A percentile compares a stretch with the other conserved stretches of the same genome.
Evolutionary conservation across 805 yeast species (phyloP).

Genomic region (Dipodascopsis tothii): DNA sequence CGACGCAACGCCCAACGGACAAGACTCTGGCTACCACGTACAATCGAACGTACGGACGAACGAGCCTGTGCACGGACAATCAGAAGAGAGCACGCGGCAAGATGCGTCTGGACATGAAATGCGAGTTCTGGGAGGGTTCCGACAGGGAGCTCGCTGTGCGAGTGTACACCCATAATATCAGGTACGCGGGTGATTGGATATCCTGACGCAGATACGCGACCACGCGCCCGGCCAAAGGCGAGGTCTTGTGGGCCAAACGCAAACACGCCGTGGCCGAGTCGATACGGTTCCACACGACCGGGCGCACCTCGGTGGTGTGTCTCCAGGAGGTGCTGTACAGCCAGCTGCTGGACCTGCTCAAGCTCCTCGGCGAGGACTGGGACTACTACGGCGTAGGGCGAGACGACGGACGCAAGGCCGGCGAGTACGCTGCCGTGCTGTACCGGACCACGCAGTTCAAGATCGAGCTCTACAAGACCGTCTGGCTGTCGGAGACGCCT

Average conservation of each 20-base stretch:
- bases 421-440: constrained; percentile 47
- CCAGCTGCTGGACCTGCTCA: constrained; percentile 41
- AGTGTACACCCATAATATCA: constrained; percentile 18
- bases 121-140: constrained; percentile 18
- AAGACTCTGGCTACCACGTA: too few relatives aligned
- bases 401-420: constrained; percentile 43
- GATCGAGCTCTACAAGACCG: constrained; percentile 37
- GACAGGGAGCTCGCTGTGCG: constrained; percentile 6
- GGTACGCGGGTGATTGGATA: constrained; percentile 1
- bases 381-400: constrained; percentile 45
- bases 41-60: too few relatives aligned
- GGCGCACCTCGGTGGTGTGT: constrained; percentile 36
- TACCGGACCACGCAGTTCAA: constrained; percentile 36
- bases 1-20: too few relatives aligned
- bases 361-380: constrained; percentile 35
- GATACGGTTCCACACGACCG: constrained; percentile 35
- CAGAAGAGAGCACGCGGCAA: too few relatives aligned
- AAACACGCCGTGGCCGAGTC: constrained; percentile 35
- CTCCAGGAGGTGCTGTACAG: constrained; percentile 44
- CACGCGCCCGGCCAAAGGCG: constrained; percentile 29
- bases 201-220: constrained; percentile 23
- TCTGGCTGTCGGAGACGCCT: constrained; percentile 52
- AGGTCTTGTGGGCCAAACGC: constrained; percentile 42
- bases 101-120: constrained; percentile 5
- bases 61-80: too few relatives aligned